Percentiles rank a stretch among this genome's conserved stretches.
Conservation (phyloP, 1,139 yeast species). For the Yamadazyma taylorii region DNA sequence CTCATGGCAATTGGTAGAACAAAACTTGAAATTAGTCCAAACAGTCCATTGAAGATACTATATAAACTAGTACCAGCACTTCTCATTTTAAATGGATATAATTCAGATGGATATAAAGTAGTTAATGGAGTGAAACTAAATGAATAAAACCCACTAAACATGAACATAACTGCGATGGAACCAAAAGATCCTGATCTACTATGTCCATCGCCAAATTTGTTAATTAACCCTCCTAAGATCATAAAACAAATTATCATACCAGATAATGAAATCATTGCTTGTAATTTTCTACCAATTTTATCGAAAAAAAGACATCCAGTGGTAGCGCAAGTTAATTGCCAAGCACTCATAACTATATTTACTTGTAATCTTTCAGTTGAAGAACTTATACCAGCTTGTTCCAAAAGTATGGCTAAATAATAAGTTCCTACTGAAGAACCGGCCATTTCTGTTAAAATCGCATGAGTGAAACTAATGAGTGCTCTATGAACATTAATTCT, state of each 20-base stretch:
- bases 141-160: constrained; percentile 18
- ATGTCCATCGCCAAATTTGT: constrained; percentile 15
- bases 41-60: constrained; percentile 8
- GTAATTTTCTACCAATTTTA: constrained; percentile 15
- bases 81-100: constrained; percentile 15
- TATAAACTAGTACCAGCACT: constrained; percentile 12
- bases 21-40: constrained; percentile 14
- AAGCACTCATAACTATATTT: constrained; percentile 15
- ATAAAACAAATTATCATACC: constrained; percentile 15
- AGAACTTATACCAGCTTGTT: constrained; percentile 14
- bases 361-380: constrained; percentile 13
- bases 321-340: constrained; percentile 14
- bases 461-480: constrained; percentile 15
- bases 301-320: constrained; percentile 13
- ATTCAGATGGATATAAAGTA: constrained; percentile 14
- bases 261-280: constrained; percentile 9
- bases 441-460: constrained; percentile 17
- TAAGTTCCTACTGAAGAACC: constrained; percentile 19
- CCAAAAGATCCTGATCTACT: constrained; percentile 15
- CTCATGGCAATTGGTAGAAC: constrained; percentile 16
- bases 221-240: constrained; percentile 16
- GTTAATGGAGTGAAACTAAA: constrained; percentile 17
- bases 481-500: constrained; percentile 13
- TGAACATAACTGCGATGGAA: constrained; percentile 17
- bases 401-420: constrained; percentile 15